Evolutionary conservation across 345 rosid genomes (phyloP).

Genomic region (Populus nigra): DNA sequence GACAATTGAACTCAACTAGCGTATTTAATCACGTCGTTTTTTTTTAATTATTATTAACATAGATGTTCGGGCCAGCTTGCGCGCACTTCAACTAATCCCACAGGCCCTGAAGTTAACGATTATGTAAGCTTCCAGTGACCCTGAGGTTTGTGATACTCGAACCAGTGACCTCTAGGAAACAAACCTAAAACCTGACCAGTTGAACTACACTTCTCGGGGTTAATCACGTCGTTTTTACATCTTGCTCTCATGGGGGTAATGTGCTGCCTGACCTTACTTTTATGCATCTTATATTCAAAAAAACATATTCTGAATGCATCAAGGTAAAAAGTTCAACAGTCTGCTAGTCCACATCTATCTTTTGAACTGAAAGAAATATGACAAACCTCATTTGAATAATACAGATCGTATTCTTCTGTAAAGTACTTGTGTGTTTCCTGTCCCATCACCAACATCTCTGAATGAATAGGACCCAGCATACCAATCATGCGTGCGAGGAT

Average conservation of each 20-base stretch:
- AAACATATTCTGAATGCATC: background rate
- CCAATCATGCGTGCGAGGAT: conserved; percentile 73
- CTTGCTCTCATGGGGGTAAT: too few species aligned
- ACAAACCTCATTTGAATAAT: conserved; percentile 65
- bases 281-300: background rate
- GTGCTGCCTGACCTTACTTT: background rate
- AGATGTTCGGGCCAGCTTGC: too few species aligned
- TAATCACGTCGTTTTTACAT: too few species aligned
- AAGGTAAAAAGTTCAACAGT: background rate
- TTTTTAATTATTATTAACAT: too few species aligned
- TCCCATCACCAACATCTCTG: conserved; percentile 70
- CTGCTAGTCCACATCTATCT: background rate
- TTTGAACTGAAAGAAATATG: background rate
- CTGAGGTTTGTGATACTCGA: too few species aligned
- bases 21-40: too few species aligned
- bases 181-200: too few species aligned
- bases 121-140: too few species aligned
- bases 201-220: too few species aligned
- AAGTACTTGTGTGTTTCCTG: conserved; percentile 84
- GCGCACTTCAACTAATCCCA: too few species aligned
- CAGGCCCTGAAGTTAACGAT: too few species aligned
- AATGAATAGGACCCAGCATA: conserved; percentile 74
- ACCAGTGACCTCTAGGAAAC: too few species aligned
- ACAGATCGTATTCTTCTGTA: conserved; percentile 73
- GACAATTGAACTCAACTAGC: background rate